These are phyloP conservation scores for Canariomyces notabilis DNA, from an alignment of 2,329 filamentous ascomycete species.

Conservation along the genomic window DNA sequence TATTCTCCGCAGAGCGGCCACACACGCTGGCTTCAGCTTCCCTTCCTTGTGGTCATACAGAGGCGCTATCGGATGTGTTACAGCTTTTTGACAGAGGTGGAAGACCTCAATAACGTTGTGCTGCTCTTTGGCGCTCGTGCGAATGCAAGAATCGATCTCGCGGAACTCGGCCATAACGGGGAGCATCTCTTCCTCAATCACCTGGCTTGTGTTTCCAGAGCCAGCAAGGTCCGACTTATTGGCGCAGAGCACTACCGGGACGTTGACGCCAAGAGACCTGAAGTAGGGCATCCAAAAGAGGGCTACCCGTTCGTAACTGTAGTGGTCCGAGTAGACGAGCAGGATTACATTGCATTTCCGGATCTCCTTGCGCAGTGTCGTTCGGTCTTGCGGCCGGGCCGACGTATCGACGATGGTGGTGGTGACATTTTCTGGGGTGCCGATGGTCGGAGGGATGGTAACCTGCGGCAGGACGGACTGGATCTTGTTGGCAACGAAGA, in stretches of 20 bases:
- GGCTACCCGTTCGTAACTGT: slow-evolving; percentile 95
- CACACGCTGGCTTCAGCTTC: slow-evolving; percentile 79
- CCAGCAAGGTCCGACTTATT: slow-evolving; percentile 91
- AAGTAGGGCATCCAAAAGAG: slow-evolving; percentile 99
- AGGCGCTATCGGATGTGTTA: slow-evolving; percentile 93
- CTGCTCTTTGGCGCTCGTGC: slow-evolving; percentile 86
- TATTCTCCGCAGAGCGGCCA: slow-evolving; percentile 79
- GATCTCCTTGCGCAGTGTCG: slow-evolving; percentile 85
- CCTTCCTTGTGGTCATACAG: slow-evolving; percentile 95
- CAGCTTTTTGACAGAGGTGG: slow-evolving; percentile 96
- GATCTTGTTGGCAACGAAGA: slow-evolving; percentile 93
- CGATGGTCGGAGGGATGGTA: slow-evolving; percentile 87
- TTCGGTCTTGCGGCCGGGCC: slow-evolving; percentile 86
- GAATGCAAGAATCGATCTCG: slow-evolving; percentile 96
- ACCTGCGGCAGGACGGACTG: slow-evolving; percentile 91
- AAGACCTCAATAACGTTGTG: slow-evolving; percentile 95
- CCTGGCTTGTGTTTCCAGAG: slow-evolving; percentile 71
- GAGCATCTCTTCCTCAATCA: slow-evolving; percentile 95
- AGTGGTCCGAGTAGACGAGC: slow-evolving; percentile 95
- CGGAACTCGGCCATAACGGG: slow-evolving; percentile 98
- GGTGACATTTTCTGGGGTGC: slow-evolving; percentile 92
- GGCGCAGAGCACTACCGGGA: slow-evolving; percentile 91
- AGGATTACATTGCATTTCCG: slow-evolving; percentile 96
- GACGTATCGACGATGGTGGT: slow-evolving; percentile 98
- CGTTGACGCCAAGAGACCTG: slow-evolving; percentile 94